A percentile compares a stretch with the other conserved stretches of the same genome.
These are phyloP conservation scores for Telfairia occidentalis DNA, from an alignment of 331 rosid genomes.

Conservation along the genomic window DNA sequence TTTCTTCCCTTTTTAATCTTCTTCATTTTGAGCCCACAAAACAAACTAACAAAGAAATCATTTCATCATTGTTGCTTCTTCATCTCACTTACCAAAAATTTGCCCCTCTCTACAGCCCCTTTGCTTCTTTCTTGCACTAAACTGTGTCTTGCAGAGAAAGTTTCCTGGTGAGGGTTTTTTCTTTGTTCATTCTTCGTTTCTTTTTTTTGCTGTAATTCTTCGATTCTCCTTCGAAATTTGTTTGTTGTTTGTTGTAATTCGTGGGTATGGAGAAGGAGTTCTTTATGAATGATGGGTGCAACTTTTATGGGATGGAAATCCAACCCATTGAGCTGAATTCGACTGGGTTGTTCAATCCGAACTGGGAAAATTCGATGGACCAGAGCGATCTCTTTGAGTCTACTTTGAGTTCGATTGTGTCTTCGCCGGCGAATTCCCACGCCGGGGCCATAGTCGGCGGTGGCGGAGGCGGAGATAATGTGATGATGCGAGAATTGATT, in stretches of 20 bases:
- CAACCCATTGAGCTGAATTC: conserved; percentile 22
- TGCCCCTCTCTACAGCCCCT: not conserved
- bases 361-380: conserved; percentile 42
- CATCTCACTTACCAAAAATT: not conserved
- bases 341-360: conserved; percentile 22
- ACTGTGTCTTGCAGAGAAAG: not conserved
- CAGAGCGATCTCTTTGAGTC: conserved; percentile 53
- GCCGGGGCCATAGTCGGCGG: conserved; percentile 6
- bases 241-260: no score
- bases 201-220: not conserved
- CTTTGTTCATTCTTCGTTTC: not conserved
- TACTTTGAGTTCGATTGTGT: conserved; percentile 45
- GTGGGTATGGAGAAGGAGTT: conserved; percentile 20
- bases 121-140: not conserved
- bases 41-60: conserved; percentile 17
- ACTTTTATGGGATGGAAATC: conserved; percentile 25
- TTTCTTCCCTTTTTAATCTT: conserved; percentile 1
- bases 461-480: conserved; percentile 17
- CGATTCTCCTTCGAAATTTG: not conserved
- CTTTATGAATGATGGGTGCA: conserved; percentile 12
- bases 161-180: not conserved
- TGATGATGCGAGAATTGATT: conserved; percentile 38
- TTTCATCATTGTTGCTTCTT: conserved; percentile 13
- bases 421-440: conserved; percentile 39
- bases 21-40: not conserved